These are phyloP conservation scores for Tilletiopsis washingtonensis DNA, from an alignment of 1,284 basidiomycete genomes.

Conservation along the genomic window DNA sequence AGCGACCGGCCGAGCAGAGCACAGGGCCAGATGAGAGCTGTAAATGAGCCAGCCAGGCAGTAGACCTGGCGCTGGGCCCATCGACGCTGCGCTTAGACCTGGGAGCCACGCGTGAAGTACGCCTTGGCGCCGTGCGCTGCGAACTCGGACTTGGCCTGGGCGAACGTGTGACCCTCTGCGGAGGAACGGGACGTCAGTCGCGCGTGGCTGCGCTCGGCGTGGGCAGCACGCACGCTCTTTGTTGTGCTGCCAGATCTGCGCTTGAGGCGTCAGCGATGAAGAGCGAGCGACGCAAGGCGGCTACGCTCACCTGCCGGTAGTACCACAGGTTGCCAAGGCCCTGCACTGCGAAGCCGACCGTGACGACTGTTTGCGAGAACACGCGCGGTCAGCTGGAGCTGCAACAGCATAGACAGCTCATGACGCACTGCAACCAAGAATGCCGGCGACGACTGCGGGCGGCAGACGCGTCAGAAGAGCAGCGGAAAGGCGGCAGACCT, in stretches of 20 bases:
- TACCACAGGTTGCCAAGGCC: slow-evolving; percentile 72
- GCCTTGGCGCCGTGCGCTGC: slow-evolving; percentile 76
- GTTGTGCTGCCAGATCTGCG: slow-evolving; percentile 74
- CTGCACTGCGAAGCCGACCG: slow-evolving; percentile 79
- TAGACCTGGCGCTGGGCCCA: no score
- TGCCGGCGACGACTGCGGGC: slow-evolving; percentile 27
- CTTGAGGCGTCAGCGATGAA: background rate
- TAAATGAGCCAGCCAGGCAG: no score
- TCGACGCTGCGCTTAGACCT: slow-evolving; percentile 7
- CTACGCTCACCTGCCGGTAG: slow-evolving; percentile 54
- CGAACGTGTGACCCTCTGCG: slow-evolving; percentile 29
- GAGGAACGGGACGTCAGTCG: background rate
- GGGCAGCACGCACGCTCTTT: slow-evolving; percentile 53
- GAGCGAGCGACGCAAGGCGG: background rate
- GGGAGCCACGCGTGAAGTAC: slow-evolving; percentile 55
- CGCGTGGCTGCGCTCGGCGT: background rate
- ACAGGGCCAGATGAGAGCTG: no score
- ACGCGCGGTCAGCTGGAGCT: no score
- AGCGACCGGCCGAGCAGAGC: no score
- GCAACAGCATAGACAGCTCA: no score
- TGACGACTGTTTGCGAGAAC: slow-evolving; percentile 60
- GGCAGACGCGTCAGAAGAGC: no score
- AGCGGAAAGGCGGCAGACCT: background rate
- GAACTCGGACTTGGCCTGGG: slow-evolving; percentile 73
- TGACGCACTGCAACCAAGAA: slow-evolving; percentile 56